Conservation (phyloP, 2,329 filamentous ascomycete species). For the Aspergillus transmontanensis region DNA sequence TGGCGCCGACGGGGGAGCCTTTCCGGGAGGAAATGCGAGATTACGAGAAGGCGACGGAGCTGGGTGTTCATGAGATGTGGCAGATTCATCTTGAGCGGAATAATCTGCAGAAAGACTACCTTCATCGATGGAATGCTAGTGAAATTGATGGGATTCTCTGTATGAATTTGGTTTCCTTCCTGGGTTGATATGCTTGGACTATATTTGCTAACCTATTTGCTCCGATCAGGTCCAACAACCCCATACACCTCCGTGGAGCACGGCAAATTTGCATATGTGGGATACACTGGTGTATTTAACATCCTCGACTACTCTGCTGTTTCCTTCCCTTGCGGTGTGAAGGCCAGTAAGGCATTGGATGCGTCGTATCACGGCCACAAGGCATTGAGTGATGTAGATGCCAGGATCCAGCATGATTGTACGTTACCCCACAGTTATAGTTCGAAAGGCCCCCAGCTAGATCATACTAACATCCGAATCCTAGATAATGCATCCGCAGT, state of each 20-base stretch:
- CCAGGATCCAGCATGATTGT: conserved; percentile 14
- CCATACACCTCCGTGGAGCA: conserved; percentile 24
- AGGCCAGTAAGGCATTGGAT: conserved; percentile 16
- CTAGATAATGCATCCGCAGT: conserved; percentile 11
- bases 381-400: conserved; percentile 15
- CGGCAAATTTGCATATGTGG: conserved; percentile 20
- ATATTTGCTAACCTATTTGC: not conserved
- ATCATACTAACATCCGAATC: not conserved
- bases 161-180: conserved; percentile 7
- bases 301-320: conserved; percentile 24
- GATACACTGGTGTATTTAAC: conserved; percentile 26
- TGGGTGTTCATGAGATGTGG: conserved; percentile 52
- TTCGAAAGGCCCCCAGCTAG: not conserved
- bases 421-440: not conserved
- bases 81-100: conserved; percentile 52
- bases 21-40: conserved; percentile 53
- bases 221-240: conserved; percentile 18
- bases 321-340: conserved; percentile 23
- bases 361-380: conserved; percentile 1
- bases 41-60: conserved; percentile 48
- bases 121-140: conserved; percentile 17
- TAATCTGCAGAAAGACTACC: conserved; percentile 38
- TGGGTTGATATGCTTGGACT: not conserved
- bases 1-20: conserved; percentile 27
- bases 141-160: conserved; percentile 23